Percentiles rank a stretch among this genome's conserved stretches.
These are phyloP conservation scores for Tilletiopsis washingtonensis DNA, from an alignment of 1,284 basidiomycete genomes.

Conservation along the genomic window DNA sequence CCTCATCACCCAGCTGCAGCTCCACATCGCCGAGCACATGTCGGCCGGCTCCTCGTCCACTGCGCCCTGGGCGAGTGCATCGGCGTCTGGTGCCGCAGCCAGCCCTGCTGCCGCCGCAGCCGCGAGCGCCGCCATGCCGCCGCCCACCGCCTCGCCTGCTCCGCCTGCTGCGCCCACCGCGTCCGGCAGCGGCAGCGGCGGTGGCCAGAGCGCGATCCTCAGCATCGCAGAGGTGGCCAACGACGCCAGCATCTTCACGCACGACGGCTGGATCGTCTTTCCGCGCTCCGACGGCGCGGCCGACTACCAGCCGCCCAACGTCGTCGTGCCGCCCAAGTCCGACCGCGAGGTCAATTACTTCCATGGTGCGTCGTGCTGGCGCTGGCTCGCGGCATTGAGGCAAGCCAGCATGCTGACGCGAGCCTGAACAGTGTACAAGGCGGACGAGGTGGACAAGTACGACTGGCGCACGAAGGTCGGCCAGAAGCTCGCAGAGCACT, in stretches of 20 bases:
- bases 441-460: slow-evolving; percentile 14
- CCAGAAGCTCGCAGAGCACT: slow-evolving; percentile 14
- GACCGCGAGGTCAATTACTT: slow-evolving; percentile 27
- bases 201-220: too few relatives aligned
- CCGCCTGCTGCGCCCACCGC: too few relatives aligned
- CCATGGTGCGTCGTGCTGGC: background rate
- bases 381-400: background rate
- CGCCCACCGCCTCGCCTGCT: too few relatives aligned
- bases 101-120: too few relatives aligned
- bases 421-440: slow-evolving; percentile 16
- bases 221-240: slow-evolving; percentile 11
- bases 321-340: background rate
- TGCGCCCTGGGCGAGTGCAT: too few relatives aligned
- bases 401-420: background rate
- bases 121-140: too few relatives aligned
- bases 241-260: slow-evolving; percentile 23
- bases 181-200: too few relatives aligned
- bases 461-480: slow-evolving; percentile 18
- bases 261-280: slow-evolving; percentile 25
- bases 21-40: too few relatives aligned
- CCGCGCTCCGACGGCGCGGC: slow-evolving; percentile 30
- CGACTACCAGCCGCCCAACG: slow-evolving; percentile 19
- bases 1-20: too few relatives aligned
- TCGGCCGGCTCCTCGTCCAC: too few relatives aligned
- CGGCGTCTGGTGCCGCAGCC: too few relatives aligned